Evolutionary conservation across 2,329 filamentous ascomycete genomes (phyloP), one percentile per base, ranked within the genome.

Genomic region (Colletotrichum musae): DNA sequence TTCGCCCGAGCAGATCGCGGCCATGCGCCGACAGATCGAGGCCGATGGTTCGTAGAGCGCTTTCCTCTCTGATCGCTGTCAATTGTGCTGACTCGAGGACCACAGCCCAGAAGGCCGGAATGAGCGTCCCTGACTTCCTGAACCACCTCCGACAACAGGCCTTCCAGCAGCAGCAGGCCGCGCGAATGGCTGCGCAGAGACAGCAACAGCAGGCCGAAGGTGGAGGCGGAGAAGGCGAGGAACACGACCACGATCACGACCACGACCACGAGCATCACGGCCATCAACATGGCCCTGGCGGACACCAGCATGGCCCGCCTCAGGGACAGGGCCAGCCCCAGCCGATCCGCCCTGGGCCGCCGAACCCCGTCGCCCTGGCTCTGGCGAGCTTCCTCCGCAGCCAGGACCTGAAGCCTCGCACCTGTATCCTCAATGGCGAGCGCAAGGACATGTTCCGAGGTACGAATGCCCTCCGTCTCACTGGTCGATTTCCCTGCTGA

Each of bases 391-490:
- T 97, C 82, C 84, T 99, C 69, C 91, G 91, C 74, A 81, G 88
- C 68, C 95, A 98, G 82, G 89, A 96, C 69, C 84, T 99, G 73
- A 99, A 99, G 87, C 87, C 89, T 18, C 88, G 96, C 72, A 98
- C 95, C 18, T 95, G 93, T 79, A 97, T 99, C 72, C 88, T 98
- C 73, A 95, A 98, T 73, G 96, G 96, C 76, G 95, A 98, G 86
- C 90, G 96, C 76, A 98, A 97, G 83, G 95, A 99, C 73, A 97
- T 99, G 93, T 98, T 99, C 82, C 93, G 92, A 87, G 94, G 94
- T 95, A 85, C 58, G 78, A 16, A n/a, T 53, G 3, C 5, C 6
- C 7, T 21, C 13, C 13, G 16, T 26, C 12, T n/a, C 18, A 16
- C 45, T 16, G 18, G 10, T 71, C 24, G 6, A n/a, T 9, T 5